Conservation (phyloP, 805 yeast species). For the Saccharomyces jurei region DNA sequence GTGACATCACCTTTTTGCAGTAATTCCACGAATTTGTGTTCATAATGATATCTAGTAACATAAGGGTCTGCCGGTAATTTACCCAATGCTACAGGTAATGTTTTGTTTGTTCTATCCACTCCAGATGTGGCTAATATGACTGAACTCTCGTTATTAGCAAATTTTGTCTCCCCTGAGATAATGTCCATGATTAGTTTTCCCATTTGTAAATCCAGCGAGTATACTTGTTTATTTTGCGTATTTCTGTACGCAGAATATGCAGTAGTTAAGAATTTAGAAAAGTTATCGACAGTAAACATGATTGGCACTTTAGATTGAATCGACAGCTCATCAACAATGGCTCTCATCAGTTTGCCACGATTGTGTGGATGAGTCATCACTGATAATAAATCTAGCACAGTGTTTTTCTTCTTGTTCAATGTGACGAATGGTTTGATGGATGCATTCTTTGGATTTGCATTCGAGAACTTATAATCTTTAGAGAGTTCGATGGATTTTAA, state of each 20-base stretch:
- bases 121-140: conserved; percentile 56
- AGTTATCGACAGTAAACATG: conserved; percentile 63
- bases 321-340: conserved; percentile 48
- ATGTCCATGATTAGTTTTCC: conserved; percentile 48
- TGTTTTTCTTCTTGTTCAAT: conserved; percentile 24
- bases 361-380: conserved; percentile 32
- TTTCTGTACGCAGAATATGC: conserved; percentile 56
- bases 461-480: conserved; percentile 29
- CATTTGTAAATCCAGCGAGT: conserved; percentile 55
- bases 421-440: conserved; percentile 21
- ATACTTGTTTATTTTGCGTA: conserved; percentile 46
- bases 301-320: conserved; percentile 48
- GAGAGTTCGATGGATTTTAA: conserved; percentile 32
- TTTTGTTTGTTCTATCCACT: conserved; percentile 42
- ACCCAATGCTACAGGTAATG: conserved; percentile 55
- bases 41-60: conserved; percentile 41
- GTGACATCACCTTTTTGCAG: conserved; percentile 34
- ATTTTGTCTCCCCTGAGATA: conserved; percentile 44
- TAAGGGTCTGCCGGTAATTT: conserved; percentile 49
- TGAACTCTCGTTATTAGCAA: conserved; percentile 47
- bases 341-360: conserved; percentile 41
- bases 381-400: conserved; percentile 38
- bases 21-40: conserved; percentile 44
- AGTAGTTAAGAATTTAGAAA: conserved; percentile 51
- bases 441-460: conserved; percentile 27